Percentiles rank a stretch among this genome's conserved stretches.
Evolutionary conservation across 352 stramenopile species (phyloP).

Genomic region (Plasmopara halstedii): DNA sequence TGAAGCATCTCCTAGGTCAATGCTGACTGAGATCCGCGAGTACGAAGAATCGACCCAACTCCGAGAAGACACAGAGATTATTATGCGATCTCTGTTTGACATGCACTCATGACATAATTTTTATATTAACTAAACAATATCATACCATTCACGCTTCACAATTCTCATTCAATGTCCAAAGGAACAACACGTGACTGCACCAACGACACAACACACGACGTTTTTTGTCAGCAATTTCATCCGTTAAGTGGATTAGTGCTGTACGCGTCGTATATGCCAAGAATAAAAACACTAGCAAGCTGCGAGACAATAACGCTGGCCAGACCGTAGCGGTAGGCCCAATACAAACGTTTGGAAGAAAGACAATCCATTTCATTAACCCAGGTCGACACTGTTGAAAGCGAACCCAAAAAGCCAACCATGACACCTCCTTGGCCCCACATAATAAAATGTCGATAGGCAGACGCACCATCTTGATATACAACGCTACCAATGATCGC

Average conservation of each 20-base stretch:
- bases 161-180: no score
- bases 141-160: no score
- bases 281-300: slow-evolving; percentile 47
- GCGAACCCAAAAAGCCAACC: slow-evolving; percentile 52
- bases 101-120: slow-evolving; percentile 8
- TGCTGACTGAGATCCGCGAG: slow-evolving; percentile 13
- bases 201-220: slow-evolving; percentile 9
- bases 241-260: slow-evolving; percentile 29
- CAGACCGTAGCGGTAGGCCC: slow-evolving; percentile 48
- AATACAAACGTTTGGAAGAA: slow-evolving; percentile 35
- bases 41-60: slow-evolving; percentile 20
- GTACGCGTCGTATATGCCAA: slow-evolving; percentile 40
- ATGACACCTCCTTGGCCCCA: slow-evolving; percentile 35
- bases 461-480: slow-evolving; percentile 13
- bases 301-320: slow-evolving; percentile 41
- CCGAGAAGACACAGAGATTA: slow-evolving; percentile 19
- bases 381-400: slow-evolving; percentile 67
- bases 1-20: slow-evolving; percentile 9
- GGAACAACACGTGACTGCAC: slow-evolving; percentile 2
- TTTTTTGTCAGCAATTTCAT: slow-evolving; percentile 7
- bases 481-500: slow-evolving; percentile 35
- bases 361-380: slow-evolving; percentile 50
- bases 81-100: slow-evolving; percentile 25
- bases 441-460: slow-evolving; percentile 37
- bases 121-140: background rate